Percentiles rank a stretch among this genome's conserved stretches.
Evolutionary conservation across 495 filamentous ascomycete species (phyloP).

Genomic region (Penicillium pancosmium): DNA sequence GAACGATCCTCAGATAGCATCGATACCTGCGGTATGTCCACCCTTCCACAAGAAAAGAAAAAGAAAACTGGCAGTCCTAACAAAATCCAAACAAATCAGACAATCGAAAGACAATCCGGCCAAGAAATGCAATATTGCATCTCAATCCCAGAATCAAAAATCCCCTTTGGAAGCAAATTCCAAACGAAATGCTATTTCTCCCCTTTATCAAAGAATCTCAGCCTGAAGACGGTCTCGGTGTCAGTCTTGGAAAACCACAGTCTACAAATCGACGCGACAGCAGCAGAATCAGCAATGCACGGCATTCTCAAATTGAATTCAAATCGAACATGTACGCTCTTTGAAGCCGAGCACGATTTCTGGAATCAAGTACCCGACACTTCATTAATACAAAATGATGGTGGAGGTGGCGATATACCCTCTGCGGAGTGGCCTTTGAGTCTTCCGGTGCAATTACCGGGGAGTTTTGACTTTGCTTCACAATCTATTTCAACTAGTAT

Average conservation of each 20-base stretch:
- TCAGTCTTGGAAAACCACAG: constrained; percentile 20
- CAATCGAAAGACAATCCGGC: constrained; percentile 6
- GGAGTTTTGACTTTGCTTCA: constrained; percentile 16
- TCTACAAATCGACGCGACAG: constrained; percentile 23
- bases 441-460: constrained; percentile 16
- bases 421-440: constrained; percentile 20
- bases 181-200: constrained; percentile 22
- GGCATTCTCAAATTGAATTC: constrained; percentile 17
- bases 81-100: not conserved
- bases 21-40: constrained; percentile 9
- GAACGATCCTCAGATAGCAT: constrained; percentile 8
- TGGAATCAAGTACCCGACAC: not conserved
- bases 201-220: constrained; percentile 14
- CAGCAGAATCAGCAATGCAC: constrained; percentile 19
- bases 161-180: constrained; percentile 23
- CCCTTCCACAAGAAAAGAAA: not conserved
- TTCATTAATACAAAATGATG: not conserved
- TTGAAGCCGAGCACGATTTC: not conserved
- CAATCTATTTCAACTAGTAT: constrained; percentile 17
- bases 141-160: constrained; percentile 17
- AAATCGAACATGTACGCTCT: constrained; percentile 14
- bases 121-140: constrained; percentile 24
- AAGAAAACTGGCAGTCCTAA: not conserved
- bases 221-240: constrained; percentile 7
- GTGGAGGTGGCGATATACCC: not conserved